phyloP scores from a whole-genome alignment of 139 green algal species.

The Auxenochlorella protothecoides region DNA sequence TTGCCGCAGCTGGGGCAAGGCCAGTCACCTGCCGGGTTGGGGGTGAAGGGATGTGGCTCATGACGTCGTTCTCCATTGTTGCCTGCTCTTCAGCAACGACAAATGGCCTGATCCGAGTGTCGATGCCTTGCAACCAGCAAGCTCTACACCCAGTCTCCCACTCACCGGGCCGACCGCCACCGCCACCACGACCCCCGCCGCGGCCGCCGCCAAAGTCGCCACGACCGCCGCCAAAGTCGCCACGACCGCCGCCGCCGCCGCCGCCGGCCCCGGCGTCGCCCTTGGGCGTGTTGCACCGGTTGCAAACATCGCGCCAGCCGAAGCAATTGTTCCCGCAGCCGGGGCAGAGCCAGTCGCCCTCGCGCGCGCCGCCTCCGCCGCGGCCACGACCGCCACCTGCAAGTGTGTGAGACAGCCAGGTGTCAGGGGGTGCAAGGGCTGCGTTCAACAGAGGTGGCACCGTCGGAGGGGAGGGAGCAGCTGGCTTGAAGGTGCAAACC shows the following conservation, averaged over 20 bases:
- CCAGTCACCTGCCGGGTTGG: constrained; percentile 56
- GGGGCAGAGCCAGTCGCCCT: constrained; percentile 42
- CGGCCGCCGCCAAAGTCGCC: constrained; percentile 11
- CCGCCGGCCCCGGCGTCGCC: constrained; percentile 1
- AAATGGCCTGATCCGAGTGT: too few species aligned
- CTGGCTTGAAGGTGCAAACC: constrained; percentile 2
- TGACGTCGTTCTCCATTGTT: too few species aligned
- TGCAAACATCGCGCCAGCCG: constrained; percentile 36
- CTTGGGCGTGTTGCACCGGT: constrained; percentile 29
- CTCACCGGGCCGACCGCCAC: neutral
- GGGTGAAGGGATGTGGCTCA: neutral
- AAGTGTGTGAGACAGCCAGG: too few species aligned
- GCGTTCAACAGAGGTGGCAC: too few species aligned
- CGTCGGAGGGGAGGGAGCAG: neutral
- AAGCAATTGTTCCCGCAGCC: constrained; percentile 43
- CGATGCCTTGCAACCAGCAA: too few species aligned
- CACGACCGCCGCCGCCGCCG: constrained; percentile 1
- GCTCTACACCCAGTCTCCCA: neutral
- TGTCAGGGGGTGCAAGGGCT: neutral
- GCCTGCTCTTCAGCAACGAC: too few species aligned
- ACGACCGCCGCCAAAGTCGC: constrained; percentile 10
- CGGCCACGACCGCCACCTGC: too few species aligned
- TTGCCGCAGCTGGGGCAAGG: constrained; percentile 69
- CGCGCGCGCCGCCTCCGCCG: neutral
- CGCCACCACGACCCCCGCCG: constrained; percentile 3